Evolutionary conservation across 176 grass and related monocot genomes (phyloP).

Genomic region (Echinochloa phyllopogon): DNA sequence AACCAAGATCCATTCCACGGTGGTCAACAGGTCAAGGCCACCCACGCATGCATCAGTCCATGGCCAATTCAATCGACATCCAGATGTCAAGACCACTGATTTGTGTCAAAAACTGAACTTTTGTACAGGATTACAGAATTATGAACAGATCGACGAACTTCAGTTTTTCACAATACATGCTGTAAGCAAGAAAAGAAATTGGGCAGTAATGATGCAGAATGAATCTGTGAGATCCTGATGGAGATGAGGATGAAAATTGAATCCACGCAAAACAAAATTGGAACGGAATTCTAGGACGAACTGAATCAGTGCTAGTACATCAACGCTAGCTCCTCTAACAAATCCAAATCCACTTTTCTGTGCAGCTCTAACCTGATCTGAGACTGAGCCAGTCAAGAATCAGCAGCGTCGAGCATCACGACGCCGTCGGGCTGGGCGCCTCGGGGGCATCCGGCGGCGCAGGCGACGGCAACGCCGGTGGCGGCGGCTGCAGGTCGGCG

Average conservation of each 20-base stretch:
- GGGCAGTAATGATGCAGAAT: background rate
- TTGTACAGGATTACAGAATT: background rate
- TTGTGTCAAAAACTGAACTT: background rate
- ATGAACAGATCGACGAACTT: background rate
- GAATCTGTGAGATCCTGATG: constrained; percentile 4
- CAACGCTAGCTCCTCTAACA: background rate
- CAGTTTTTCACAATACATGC: background rate
- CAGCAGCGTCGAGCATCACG: constrained; percentile 13
- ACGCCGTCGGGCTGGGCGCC: constrained; percentile 42
- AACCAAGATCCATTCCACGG: background rate
- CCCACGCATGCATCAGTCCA: background rate
- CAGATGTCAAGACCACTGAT: background rate
- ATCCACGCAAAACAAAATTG: background rate
- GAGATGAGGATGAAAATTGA: background rate
- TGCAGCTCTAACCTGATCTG: constrained; percentile 8
- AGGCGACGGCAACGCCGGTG: background rate
- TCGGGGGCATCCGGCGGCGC: constrained; percentile 19
- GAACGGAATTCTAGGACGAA: background rate
- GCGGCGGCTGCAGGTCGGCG: background rate
- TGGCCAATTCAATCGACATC: background rate
- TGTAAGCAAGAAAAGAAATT: background rate
- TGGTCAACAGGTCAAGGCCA: constrained; percentile 4
- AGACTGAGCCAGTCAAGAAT: background rate
- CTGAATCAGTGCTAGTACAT: background rate
- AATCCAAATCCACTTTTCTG: background rate